These are phyloP conservation scores for Wickerhamiella vanderwaltii DNA, from an alignment of 805 yeast genomes.

Conservation along the genomic window DNA sequence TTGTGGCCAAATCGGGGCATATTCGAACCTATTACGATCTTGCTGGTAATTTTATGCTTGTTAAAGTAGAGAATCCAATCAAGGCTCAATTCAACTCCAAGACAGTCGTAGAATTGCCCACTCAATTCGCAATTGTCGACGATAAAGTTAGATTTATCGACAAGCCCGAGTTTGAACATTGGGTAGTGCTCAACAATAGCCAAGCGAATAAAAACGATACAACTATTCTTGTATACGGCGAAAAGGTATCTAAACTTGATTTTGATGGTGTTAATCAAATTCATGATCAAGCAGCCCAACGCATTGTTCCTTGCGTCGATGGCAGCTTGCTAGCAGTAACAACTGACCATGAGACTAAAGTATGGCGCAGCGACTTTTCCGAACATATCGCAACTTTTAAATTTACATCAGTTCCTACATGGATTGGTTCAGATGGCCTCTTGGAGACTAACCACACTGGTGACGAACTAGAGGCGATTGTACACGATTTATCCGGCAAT, in stretches of 20 bases:
- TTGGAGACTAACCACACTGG: not conserved
- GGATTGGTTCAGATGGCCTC: conserved; percentile 7
- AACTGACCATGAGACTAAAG: not conserved
- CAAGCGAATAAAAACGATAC: not conserved
- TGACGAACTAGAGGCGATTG: conserved; percentile 3
- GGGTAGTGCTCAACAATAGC: not conserved
- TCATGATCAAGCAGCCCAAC: not conserved
- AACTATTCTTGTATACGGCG: not conserved
- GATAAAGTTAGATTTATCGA: not conserved
- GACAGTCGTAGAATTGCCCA: conserved; percentile 1
- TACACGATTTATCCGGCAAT: conserved; percentile 4
- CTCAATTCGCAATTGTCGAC: not conserved
- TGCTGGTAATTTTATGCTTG: conserved; percentile 45
- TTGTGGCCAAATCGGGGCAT: conserved; percentile 41
- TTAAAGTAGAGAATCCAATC: conserved; percentile 7
- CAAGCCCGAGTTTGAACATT: not conserved
- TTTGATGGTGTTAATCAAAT: not conserved
- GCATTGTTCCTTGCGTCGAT: not conserved
- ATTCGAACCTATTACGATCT: conserved; percentile 52
- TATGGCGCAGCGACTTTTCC: conserved; percentile 3
- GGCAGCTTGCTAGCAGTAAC: not conserved
- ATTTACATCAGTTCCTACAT: not conserved
- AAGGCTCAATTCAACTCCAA: not conserved
- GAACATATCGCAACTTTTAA: not conserved
- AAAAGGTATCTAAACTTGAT: not conserved